These are phyloP conservation scores for Vitis labrusca DNA, from an alignment of 164 flowering plant genomes.

Conservation along the genomic window DNA sequence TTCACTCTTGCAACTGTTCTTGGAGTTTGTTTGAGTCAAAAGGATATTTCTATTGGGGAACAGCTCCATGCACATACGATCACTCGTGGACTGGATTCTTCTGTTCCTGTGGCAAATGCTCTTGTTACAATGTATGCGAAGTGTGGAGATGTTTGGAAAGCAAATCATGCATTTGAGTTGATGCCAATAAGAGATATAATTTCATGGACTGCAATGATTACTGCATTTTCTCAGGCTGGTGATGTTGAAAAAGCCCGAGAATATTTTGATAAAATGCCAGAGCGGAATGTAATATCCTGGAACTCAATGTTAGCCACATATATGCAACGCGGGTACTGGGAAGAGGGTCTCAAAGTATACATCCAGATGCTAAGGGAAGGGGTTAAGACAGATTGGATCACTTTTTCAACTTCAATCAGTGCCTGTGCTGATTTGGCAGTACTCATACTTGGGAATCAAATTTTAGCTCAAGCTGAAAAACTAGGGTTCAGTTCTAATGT, in stretches of 20 bases:
- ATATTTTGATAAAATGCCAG: constrained; percentile 41
- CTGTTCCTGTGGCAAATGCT: constrained; percentile 45
- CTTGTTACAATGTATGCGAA: constrained; percentile 42
- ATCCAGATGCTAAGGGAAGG: constrained; percentile 30
- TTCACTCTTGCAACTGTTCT: constrained; percentile 51
- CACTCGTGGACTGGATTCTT: constrained; percentile 38
- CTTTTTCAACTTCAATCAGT: constrained; percentile 34
- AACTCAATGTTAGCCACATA: constrained; percentile 51
- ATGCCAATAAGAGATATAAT: constrained; percentile 43
- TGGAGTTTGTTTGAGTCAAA: constrained; percentile 38
- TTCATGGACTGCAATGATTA: constrained; percentile 33
- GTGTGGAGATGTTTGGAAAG: constrained; percentile 23
- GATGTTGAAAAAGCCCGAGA: constrained; percentile 29
- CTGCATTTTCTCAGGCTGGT: constrained; percentile 31
- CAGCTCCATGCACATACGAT: constrained; percentile 39
- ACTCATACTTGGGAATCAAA: constrained; percentile 41
- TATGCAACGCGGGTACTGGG: constrained; percentile 36
- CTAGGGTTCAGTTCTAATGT: constrained; percentile 31
- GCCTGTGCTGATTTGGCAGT: constrained; percentile 43
- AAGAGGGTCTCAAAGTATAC: constrained; percentile 44
- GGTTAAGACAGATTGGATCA: constrained; percentile 42
- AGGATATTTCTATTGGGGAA: constrained; percentile 30
- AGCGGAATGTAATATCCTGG: constrained; percentile 46
- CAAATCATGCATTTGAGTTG: constrained; percentile 26
- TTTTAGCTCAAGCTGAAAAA: constrained; percentile 37